These are phyloP conservation scores for Tritrichomonas foetus DNA, from an alignment of 208 protist genomes.

Conservation along the genomic window DNA sequence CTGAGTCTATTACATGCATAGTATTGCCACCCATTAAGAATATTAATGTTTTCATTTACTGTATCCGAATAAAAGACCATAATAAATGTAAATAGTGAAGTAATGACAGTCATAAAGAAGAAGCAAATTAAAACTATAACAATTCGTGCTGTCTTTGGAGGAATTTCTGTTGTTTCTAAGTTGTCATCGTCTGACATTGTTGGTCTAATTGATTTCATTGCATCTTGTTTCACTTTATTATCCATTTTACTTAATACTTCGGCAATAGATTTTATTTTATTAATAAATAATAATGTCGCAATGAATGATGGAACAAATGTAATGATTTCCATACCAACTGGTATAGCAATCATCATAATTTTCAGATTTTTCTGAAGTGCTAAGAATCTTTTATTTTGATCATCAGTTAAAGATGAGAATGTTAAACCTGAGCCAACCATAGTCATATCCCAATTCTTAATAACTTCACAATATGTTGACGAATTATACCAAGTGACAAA, in stretches of 20 bases:
- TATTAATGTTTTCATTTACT: not conserved
- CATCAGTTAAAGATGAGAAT: too few species aligned
- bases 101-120: not conserved
- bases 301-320: not conserved
- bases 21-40: not conserved
- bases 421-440: too few species aligned
- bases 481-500: too few species aligned
- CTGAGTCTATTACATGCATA: not conserved
- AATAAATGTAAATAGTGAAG: not conserved
- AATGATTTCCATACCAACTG: not conserved
- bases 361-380: not conserved
- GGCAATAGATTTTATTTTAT: not conserved
- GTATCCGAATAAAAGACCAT: not conserved
- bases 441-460: too few species aligned
- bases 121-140: not conserved
- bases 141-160: too few species aligned
- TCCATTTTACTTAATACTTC: not conserved
- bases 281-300: not conserved
- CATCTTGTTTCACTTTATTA: not conserved
- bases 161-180: not conserved
- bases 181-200: not conserved
- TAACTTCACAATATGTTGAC: too few species aligned
- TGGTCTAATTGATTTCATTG: not conserved
- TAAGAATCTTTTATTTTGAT: too few species aligned
- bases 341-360: not conserved